Evolutionary conservation across 2,329 filamentous ascomycete genomes (phyloP).

Genomic region (Cytospora leucostoma): DNA sequence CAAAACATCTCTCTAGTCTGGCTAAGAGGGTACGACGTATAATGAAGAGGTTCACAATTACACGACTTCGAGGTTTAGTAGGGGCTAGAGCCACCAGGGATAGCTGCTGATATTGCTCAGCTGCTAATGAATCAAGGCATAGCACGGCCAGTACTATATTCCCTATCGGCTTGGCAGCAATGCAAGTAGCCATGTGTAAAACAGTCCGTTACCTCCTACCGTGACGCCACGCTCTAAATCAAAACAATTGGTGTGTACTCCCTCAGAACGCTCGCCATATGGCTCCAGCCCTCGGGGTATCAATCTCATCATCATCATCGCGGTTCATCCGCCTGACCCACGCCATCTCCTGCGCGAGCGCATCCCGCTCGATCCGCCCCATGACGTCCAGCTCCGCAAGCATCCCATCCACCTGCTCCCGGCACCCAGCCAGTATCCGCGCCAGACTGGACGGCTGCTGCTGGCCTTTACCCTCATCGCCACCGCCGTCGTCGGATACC

Average conservation of each 20-base stretch:
- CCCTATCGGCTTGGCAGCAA: neutral
- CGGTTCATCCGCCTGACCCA: conserved; percentile 61
- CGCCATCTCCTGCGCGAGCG: conserved; percentile 55
- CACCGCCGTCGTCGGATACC: conserved; percentile 16
- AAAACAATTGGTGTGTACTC: neutral
- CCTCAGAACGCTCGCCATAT: conserved; percentile 47
- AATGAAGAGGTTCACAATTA: no score
- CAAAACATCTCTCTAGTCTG: no score
- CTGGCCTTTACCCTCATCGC: conserved; percentile 26
- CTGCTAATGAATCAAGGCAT: neutral
- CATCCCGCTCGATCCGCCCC: conserved; percentile 61
- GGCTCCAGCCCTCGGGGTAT: conserved; percentile 45
- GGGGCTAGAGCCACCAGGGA: neutral
- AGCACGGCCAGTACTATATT: neutral
- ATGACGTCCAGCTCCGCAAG: conserved; percentile 63
- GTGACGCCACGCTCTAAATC: conserved; percentile 11
- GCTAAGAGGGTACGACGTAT: no score
- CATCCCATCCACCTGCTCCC: conserved; percentile 58
- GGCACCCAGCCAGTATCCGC: conserved; percentile 50
- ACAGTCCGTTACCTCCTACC: neutral
- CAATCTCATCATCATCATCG: conserved; percentile 38
- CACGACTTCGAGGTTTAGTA: no score
- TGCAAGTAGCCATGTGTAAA: neutral
- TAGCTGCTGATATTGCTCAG: neutral
- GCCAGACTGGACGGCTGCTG: conserved; percentile 43